phyloP scores from a whole-genome alignment of 2,329 filamentous ascomycete species.

The Penicillium sp. region DNA sequence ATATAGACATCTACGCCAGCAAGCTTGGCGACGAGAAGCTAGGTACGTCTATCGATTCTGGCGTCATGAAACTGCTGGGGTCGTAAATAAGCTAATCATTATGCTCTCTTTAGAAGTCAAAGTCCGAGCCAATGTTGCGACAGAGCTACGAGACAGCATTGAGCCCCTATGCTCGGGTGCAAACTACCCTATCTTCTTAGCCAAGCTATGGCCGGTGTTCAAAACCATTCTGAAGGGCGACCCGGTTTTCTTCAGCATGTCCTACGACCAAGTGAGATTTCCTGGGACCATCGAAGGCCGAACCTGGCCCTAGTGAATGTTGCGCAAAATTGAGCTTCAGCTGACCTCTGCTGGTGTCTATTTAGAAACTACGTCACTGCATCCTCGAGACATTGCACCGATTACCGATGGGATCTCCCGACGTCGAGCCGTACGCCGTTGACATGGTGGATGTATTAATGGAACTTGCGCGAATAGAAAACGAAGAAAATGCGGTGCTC shows the following conservation, averaged over 20 bases:
- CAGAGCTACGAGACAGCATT: conserved; percentile 83
- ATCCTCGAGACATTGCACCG: conserved; percentile 93
- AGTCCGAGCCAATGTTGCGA: conserved; percentile 75
- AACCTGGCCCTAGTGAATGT: neutral
- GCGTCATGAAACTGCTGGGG: neutral
- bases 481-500: conserved; percentile 97
- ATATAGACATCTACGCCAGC: conserved; percentile 49
- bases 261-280: conserved; percentile 72
- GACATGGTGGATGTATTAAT: conserved; percentile 89
- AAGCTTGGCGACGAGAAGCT: conserved; percentile 49
- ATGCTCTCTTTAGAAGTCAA: conserved; percentile 62
- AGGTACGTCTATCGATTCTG: conserved; percentile 36
- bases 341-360: conserved; percentile 8
- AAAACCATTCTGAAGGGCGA: conserved; percentile 77
- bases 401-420: conserved; percentile 68
- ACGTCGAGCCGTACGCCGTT: conserved; percentile 83
- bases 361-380: conserved; percentile 81
- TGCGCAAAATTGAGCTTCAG: neutral
- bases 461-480: conserved; percentile 81
- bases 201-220: conserved; percentile 86
- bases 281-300: conserved; percentile 1
- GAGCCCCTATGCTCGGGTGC: conserved; percentile 75
- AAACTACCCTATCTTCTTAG: conserved; percentile 75
- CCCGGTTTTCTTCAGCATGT: conserved; percentile 87
- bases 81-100: neutral